Conservation (phyloP, 2,329 filamentous ascomycete species). For the Colletotrichum phormii region DNA sequence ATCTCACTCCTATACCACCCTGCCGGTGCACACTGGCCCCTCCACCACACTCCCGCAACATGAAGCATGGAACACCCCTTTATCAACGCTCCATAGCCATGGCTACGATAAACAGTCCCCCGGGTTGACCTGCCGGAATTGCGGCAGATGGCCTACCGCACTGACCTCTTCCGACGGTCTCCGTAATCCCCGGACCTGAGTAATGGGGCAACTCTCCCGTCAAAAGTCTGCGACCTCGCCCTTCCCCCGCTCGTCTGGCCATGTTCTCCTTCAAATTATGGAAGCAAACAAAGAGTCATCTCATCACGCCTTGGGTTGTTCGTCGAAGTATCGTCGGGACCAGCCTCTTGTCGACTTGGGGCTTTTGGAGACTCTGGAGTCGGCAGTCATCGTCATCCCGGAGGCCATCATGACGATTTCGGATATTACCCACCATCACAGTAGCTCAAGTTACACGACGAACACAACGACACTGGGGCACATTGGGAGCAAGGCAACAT, state of each 20-base stretch:
- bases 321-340: background rate
- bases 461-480: background rate
- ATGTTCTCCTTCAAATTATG: background rate
- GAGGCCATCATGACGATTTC: background rate
- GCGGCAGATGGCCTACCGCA: slow-evolving; percentile 6
- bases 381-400: background rate
- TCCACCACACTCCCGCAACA: background rate
- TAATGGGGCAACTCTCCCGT: background rate
- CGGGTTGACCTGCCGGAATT: slow-evolving; percentile 8
- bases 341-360: background rate
- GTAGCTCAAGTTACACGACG: background rate
- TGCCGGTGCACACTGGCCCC: background rate
- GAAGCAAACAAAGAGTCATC: background rate
- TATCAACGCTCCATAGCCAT: slow-evolving; percentile 2
- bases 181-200: slow-evolving; percentile 11
- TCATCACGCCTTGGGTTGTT: background rate
- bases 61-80: background rate
- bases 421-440: background rate
- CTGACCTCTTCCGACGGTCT: slow-evolving; percentile 13
- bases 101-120: background rate
- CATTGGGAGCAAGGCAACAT: background rate
- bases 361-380: background rate
- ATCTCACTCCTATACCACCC: background rate
- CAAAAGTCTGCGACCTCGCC: slow-evolving; percentile 9
- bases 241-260: background rate